Base-by-base conservation (phyloP, 371 early-diverging fungal species). In the Mucor piriformis region DNA sequence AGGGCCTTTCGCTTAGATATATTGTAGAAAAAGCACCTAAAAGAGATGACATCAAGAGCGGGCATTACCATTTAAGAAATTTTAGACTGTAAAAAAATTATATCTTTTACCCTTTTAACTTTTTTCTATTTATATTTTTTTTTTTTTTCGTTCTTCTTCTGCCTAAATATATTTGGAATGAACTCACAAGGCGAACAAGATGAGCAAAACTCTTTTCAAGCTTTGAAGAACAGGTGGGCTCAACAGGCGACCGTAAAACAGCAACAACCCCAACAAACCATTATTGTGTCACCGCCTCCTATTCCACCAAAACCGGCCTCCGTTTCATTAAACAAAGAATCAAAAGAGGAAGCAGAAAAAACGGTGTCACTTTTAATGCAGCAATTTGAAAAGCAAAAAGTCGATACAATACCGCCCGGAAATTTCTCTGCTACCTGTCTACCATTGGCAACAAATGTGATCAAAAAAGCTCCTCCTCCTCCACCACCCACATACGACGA, bases 221-320 rank as follows among this genome's bases (percentile, higher is more conserved):
- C 40, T 4, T 43, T 66, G 33, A 66, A 62, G 33, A 66, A 32
- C 24, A 61, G 58, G 27, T 66, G 67, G 67, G 67, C 61, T 8
- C 67, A 66, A 34, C 57, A 53, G 20, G 61, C 44, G 6, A 27
- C 13, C 34, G 16, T 44, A 54, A 38, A 46, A 57, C 23, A 20
- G 13, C 48, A n/a, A 3, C 27, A 24, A 42, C 35, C n/a, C 46
- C 43, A 18, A 29, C 47, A 3, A 35, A 38, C 7, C n/a, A 32
- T 12, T 15, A 15, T 37, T 18, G 20, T 42, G 6, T 40, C 24
- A 21, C 61, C 69, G 15, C 64, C 69, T 7, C 69, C 69, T 21
- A 54, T 61, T 40, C 69, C 69, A 42, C 69, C 69, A 16, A 69
- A 69, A 43, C 69, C 69, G 0, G 50, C 55, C 12, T n/a, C 33